phyloP scores from a whole-genome alignment of 2,329 filamentous ascomycete genomes.

The Fusarium sp. region DNA sequence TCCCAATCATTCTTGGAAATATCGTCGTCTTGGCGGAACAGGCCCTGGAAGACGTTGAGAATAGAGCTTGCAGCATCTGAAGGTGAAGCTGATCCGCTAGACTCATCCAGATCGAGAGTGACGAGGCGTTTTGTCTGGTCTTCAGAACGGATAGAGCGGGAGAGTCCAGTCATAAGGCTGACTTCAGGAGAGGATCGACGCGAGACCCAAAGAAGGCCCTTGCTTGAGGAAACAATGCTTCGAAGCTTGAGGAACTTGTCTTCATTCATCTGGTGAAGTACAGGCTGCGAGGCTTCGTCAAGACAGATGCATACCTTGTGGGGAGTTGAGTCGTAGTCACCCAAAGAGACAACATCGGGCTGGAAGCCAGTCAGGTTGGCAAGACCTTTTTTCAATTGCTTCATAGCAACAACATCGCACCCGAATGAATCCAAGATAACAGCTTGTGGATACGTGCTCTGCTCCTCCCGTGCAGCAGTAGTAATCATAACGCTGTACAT shows the following conservation, averaged over 20 bases:
- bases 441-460: not conserved
- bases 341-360: not conserved
- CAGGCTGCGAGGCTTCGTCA: not conserved
- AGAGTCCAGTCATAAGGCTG: not conserved
- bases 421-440: not conserved
- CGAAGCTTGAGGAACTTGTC: not conserved
- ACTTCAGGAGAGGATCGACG: not conserved
- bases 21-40: not conserved
- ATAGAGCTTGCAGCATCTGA: not conserved
- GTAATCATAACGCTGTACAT: constrained; percentile 1
- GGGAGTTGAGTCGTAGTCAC: not conserved
- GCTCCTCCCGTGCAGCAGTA: not conserved
- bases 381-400: not conserved
- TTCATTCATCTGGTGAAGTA: not conserved
- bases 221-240: not conserved
- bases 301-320: not conserved
- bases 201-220: not conserved
- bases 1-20: constrained; percentile 1
- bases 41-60: not conserved
- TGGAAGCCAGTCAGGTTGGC: not conserved
- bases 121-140: constrained; percentile 1
- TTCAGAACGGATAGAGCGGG: not conserved
- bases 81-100: too few relatives aligned
- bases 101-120: not conserved
- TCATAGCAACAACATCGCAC: not conserved